phyloP scores from a whole-genome alignment of 2,329 filamentous ascomycete genomes.

The Beauveria medogensis region DNA sequence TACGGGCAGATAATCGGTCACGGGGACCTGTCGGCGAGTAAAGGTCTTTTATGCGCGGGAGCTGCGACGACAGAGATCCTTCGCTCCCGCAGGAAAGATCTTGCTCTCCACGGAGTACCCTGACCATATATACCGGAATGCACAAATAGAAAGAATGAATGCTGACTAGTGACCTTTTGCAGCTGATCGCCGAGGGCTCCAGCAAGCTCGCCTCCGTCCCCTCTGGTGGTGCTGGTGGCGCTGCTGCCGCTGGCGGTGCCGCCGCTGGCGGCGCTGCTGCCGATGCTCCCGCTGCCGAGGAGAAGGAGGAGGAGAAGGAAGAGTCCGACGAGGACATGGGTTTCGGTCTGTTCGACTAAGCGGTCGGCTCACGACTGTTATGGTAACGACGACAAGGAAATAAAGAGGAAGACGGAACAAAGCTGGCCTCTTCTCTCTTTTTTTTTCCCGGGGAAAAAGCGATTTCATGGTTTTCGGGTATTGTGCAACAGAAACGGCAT shows the following conservation, averaged over 20 bases:
- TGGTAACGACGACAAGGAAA: constrained; percentile 24
- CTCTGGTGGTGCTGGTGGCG: constrained; percentile 77
- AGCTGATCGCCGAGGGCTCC: constrained; percentile 88
- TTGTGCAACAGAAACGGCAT: constrained; percentile 12
- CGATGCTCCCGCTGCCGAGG: constrained; percentile 42
- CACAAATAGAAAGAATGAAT: background rate
- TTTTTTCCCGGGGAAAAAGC: constrained; percentile 26
- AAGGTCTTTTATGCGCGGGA: background rate
- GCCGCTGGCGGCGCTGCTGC: constrained; percentile 55
- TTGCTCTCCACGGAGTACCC: background rate
- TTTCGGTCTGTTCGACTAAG: constrained; percentile 70
- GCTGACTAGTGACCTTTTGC: constrained; percentile 17
- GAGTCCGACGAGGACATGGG: constrained; percentile 70
- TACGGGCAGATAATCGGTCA: constrained; percentile 39
- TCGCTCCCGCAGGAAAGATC: background rate
- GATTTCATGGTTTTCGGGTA: constrained; percentile 24
- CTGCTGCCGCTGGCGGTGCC: constrained; percentile 56
- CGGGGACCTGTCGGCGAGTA: background rate
- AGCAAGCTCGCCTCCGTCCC: constrained; percentile 96
- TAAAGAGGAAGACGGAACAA: background rate
- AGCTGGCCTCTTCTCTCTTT: background rate
- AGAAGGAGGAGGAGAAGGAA: constrained; percentile 56
- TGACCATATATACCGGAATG: background rate
- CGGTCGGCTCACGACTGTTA: constrained; percentile 23
- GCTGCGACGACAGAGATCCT: background rate